Evolutionary conservation across 148 eudicot species (phyloP).

Genomic region (Cornus suecica): DNA sequence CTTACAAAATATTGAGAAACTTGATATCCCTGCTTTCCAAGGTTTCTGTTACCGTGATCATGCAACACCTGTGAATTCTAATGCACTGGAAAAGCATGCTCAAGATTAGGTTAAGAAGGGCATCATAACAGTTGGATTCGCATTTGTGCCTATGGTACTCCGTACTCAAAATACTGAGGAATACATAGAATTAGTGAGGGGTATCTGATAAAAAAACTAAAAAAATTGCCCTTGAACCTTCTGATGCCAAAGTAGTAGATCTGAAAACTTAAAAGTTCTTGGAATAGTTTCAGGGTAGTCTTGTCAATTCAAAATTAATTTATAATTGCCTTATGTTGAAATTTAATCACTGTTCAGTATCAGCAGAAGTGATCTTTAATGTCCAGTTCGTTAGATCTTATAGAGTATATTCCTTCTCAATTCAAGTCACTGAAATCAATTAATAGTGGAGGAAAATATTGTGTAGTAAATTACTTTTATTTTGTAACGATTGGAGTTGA

Average conservation of each 20-base stretch:
- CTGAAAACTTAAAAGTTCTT: not conserved
- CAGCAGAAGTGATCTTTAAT: not conserved
- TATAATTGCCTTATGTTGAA: too few species aligned
- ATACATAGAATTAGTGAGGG: not conserved
- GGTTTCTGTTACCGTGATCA: not conserved
- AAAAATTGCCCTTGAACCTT: not conserved
- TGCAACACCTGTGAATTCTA: not conserved
- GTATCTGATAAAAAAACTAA: not conserved
- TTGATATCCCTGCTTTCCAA: not conserved
- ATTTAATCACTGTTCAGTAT: too few species aligned
- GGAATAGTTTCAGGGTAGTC: not conserved
- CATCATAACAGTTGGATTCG: too few species aligned
- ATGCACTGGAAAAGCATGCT: not conserved
- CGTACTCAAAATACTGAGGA: not conserved
- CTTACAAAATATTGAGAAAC: not conserved
- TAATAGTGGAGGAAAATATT: not conserved
- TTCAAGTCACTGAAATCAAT: not conserved
- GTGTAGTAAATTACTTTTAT: not conserved
- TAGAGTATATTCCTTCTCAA: not conserved
- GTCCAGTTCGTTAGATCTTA: not conserved
- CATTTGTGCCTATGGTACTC: not conserved
- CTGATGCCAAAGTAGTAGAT: not conserved
- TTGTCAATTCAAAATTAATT: not conserved
- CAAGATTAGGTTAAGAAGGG: not conserved
- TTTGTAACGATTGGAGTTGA: not conserved